phyloP scores from a whole-genome alignment of 768 basidiomycete genomes.

The Rhodosporidiobolus odoratus region DNA sequence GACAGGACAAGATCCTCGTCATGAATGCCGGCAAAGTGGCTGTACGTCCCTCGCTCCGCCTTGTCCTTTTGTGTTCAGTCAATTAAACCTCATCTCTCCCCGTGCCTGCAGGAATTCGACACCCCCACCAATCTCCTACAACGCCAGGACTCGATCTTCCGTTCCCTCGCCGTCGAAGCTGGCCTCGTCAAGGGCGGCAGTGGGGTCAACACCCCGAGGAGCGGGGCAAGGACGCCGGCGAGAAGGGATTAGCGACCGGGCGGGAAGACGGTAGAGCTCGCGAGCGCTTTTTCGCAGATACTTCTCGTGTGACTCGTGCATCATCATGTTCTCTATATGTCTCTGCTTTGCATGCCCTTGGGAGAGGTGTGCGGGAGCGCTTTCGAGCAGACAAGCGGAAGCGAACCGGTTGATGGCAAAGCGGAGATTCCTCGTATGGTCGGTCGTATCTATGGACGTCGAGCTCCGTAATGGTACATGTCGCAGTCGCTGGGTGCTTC shows the following conservation, averaged over 20 bases:
- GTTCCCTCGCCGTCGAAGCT: conserved; percentile 32
- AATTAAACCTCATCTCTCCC: too few relatives aligned
- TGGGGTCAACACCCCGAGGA: conserved; percentile 21
- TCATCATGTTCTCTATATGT: neutral
- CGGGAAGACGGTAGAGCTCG: neutral
- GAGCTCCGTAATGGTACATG: too few relatives aligned
- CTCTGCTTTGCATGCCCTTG: too few relatives aligned
- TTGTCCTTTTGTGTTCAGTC: too few relatives aligned
- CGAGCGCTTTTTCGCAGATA: too few relatives aligned
- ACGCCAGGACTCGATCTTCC: conserved; percentile 45
- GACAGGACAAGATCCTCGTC: conserved; percentile 50
- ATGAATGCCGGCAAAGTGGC: conserved; percentile 68
- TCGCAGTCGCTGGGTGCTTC: too few relatives aligned
- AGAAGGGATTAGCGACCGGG: neutral
- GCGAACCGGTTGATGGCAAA: too few relatives aligned
- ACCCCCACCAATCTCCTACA: conserved; percentile 61
- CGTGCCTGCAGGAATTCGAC: conserved; percentile 59
- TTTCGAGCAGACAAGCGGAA: too few relatives aligned
- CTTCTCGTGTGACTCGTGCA: neutral
- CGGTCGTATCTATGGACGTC: too few relatives aligned
- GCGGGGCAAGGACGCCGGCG: conserved; percentile 13
- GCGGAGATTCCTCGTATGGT: too few relatives aligned
- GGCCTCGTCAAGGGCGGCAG: conserved; percentile 14
- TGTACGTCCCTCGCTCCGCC: too few relatives aligned
- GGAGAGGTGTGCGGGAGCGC: too few relatives aligned